Evolutionary conservation across 1,284 basidiomycete species (phyloP).

Genomic region (Fomitopsis pinicola): DNA sequence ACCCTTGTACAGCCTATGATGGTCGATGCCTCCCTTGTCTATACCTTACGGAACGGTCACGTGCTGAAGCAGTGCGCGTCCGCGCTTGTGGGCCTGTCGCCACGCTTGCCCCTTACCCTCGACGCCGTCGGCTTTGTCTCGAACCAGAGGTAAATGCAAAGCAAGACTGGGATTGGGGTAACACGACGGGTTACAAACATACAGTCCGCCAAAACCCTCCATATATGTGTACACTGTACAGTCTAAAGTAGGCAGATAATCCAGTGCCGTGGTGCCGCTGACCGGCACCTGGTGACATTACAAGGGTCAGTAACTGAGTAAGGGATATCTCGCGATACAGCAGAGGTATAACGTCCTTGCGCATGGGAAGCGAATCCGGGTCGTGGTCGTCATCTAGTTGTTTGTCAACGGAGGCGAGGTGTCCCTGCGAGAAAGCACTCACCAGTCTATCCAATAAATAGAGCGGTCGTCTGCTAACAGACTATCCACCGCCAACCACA

Average conservation of each 20-base stretch:
- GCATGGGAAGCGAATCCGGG: background rate
- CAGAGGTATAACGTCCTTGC: background rate
- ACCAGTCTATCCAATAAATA: slow-evolving; percentile 5
- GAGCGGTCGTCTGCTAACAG: background rate
- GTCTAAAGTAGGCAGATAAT: background rate
- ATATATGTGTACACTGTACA: background rate
- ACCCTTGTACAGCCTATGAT: background rate
- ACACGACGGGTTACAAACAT: background rate
- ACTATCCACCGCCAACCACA: background rate
- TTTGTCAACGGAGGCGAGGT: background rate
- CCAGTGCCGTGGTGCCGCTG: background rate
- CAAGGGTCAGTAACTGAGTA: background rate
- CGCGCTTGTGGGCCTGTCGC: background rate
- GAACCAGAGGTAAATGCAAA: too few relatives aligned
- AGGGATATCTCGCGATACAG: background rate
- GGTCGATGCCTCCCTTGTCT: background rate
- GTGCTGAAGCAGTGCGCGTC: background rate
- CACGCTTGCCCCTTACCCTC: too few relatives aligned
- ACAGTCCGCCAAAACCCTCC: background rate
- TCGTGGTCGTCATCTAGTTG: background rate
- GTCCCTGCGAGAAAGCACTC: background rate
- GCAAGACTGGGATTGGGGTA: too few relatives aligned
- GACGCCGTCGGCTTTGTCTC: too few relatives aligned
- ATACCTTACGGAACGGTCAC: background rate
- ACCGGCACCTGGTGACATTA: background rate